Evolutionary conservation across 78 protist species (phyloP).

Genomic region (Trichosphaerium sp.): DNA sequence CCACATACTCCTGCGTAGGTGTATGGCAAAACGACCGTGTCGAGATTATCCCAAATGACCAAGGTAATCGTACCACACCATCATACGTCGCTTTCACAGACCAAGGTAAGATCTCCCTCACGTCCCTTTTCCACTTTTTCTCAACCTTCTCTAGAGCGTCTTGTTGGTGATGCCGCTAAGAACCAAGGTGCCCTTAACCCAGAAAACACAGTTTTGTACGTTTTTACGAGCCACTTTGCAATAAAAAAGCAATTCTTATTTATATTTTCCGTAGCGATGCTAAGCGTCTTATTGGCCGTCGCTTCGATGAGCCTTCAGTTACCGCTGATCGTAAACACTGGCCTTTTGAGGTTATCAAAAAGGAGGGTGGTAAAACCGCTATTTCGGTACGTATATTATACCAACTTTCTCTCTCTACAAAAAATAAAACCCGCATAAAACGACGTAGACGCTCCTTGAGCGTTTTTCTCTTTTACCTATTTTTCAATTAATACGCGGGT

Average conservation of each 20-base stretch:
- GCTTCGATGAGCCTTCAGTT: slow-evolving; percentile 52
- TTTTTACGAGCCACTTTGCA: no score
- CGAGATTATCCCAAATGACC: slow-evolving; percentile 92
- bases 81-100: slow-evolving; percentile 90
- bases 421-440: no score
- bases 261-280: no score
- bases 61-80: slow-evolving; percentile 92
- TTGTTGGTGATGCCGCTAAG: slow-evolving; percentile 93
- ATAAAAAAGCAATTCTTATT: no score
- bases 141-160: slow-evolving; percentile 64
- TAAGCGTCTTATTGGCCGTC: slow-evolving; percentile 87
- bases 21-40: slow-evolving; percentile 65
- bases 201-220: slow-evolving; percentile 88
- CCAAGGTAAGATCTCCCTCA: not conserved
- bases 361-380: slow-evolving; percentile 48
- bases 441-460: no score
- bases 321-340: slow-evolving; percentile 73
- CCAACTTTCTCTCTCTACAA: no score
- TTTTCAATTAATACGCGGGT: no score
- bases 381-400: no score
- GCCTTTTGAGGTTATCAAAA: slow-evolving; percentile 72
- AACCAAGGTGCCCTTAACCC: slow-evolving; percentile 93
- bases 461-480: no score
- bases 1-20: slow-evolving; percentile 65
- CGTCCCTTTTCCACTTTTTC: slow-evolving; percentile 5